These are phyloP conservation scores for Solanum corneliomulleri DNA, from an alignment of 257 asterid species.

Conservation along the genomic window DNA sequence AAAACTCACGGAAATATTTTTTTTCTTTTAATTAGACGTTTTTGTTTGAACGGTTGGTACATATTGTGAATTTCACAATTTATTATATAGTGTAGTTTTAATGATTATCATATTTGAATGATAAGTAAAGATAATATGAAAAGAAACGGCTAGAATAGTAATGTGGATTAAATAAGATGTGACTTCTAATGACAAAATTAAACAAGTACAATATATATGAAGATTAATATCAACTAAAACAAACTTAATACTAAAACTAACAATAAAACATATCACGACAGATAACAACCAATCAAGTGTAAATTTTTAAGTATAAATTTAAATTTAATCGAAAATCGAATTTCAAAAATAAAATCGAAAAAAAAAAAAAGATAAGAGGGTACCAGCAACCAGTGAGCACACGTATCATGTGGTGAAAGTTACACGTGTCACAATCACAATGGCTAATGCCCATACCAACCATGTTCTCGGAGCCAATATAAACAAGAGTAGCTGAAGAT, in stretches of 20 bases:
- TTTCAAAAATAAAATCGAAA: too few relatives aligned
- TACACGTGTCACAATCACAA: neutral
- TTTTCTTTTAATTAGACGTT: too few relatives aligned
- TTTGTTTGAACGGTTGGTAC: neutral
- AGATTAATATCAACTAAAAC: too few relatives aligned
- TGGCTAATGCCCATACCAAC: neutral
- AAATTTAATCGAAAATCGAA: rapidly evolving
- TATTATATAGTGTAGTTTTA: too few relatives aligned
- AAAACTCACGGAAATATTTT: too few relatives aligned
- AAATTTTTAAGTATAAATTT: rapidly evolving
- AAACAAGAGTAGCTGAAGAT: neutral
- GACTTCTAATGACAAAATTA: rapidly evolving
- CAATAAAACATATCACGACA: neutral
- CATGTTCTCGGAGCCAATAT: neutral
- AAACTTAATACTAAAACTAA: too few relatives aligned
- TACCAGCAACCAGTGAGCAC: neutral
- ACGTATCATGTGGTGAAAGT: neutral
- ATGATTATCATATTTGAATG: too few relatives aligned
- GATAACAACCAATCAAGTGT: neutral
- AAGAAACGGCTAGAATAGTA: too few relatives aligned
- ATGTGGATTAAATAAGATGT: too few relatives aligned
- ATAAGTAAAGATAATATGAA: too few relatives aligned
- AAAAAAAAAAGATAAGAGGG: too few relatives aligned
- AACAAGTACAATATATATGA: rapidly evolving
- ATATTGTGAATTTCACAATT: too few relatives aligned